These are phyloP conservation scores for Exserohilum rostratum DNA, from an alignment of 2,329 filamentous ascomycete genomes.

Conservation along the genomic window DNA sequence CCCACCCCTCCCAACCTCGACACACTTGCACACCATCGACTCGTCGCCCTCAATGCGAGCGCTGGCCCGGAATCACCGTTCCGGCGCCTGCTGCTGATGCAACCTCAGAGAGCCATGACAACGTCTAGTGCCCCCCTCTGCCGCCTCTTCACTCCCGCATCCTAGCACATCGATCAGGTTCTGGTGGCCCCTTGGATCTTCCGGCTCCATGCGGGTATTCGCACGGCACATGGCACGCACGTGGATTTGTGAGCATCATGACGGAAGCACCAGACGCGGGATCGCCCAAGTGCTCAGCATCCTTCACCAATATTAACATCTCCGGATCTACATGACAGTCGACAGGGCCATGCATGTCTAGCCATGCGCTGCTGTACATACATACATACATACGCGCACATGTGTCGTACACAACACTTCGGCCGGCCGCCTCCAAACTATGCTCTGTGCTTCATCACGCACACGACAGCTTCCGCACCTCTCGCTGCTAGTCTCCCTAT, in stretches of 20 bases:
- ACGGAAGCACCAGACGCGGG: constrained; percentile 5
- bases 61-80: background rate
- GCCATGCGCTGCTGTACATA: background rate
- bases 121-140: background rate
- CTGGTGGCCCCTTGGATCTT: constrained; percentile 7
- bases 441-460: background rate
- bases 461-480: constrained; percentile 1
- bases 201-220: constrained; percentile 13
- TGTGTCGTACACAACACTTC: background rate
- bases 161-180: constrained; percentile 1
- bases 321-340: constrained; percentile 4
- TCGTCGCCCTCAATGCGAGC: background rate
- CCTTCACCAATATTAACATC: constrained; percentile 5
- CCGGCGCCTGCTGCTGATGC: background rate
- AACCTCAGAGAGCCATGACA: background rate
- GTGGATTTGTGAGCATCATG: constrained; percentile 14
- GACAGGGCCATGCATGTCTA: background rate
- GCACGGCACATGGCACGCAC: constrained; percentile 14
- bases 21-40: too few species aligned
- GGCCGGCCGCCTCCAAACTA: background rate
- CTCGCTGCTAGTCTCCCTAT: background rate
- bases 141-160: background rate
- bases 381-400: too few species aligned
- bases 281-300: constrained; percentile 4
- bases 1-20: background rate